Percentiles rank a stretch among this genome's conserved stretches.
These are phyloP conservation scores for Solanum lycopersicoides DNA, from an alignment of 257 asterid genomes.

Conservation along the genomic window DNA sequence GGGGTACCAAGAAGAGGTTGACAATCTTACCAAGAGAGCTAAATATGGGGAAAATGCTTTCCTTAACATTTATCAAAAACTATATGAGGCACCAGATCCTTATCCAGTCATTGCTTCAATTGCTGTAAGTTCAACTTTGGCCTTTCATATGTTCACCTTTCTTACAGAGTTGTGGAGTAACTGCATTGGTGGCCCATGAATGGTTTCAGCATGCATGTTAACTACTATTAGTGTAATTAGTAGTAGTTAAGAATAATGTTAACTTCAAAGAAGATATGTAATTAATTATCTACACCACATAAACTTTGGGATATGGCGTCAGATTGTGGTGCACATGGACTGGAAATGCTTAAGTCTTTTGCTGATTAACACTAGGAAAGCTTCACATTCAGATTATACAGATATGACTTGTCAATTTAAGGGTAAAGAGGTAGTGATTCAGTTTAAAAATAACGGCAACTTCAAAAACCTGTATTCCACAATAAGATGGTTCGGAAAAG, in stretches of 20 bases:
- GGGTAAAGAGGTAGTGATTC: not conserved
- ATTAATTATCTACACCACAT: not conserved
- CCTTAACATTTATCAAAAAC: conserved; percentile 93
- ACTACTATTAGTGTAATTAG: not conserved
- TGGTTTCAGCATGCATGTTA: not conserved
- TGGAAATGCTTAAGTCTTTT: not conserved
- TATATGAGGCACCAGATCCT: conserved; percentile 98
- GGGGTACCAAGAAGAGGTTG: conserved; percentile 99
- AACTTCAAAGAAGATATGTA: not conserved
- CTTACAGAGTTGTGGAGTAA: not conserved
- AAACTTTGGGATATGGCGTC: not conserved
- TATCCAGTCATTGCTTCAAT: conserved; percentile 71
- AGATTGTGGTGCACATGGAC: not conserved
- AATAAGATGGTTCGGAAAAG: not conserved
- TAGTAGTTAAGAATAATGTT: not conserved
- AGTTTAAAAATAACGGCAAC: not conserved
- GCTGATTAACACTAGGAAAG: not conserved
- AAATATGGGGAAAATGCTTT: conserved; percentile 95
- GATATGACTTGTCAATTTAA: not conserved
- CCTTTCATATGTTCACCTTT: not conserved
- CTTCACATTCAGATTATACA: not conserved
- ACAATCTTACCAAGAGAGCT: conserved; percentile 94
- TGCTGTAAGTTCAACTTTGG: conserved; percentile 49
- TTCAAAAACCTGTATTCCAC: not conserved
- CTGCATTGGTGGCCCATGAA: not conserved